Evolutionary conservation across 176 grass and related monocot genomes (phyloP), one percentile per base, ranked within the genome.

Genomic region (Oropetium thomaeum): DNA sequence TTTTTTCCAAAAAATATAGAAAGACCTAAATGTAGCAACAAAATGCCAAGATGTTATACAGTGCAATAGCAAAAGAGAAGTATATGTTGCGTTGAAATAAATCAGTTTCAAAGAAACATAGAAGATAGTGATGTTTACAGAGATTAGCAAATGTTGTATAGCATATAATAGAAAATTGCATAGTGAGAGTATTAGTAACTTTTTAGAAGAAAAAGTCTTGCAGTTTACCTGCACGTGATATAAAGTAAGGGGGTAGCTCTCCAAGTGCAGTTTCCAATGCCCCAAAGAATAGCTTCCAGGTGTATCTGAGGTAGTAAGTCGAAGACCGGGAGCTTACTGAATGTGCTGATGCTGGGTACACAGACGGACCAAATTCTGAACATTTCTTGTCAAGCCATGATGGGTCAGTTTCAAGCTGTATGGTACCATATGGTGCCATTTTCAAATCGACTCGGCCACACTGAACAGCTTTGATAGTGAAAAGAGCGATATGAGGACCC

Each of bases 211-310:
- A 76, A 67, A 32, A 0, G 34, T 0, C 19, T 59, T 64, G 41
- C 28, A 34, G 35, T 32, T 73, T 86, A 99, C 96, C 96, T 76
- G 96, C 96, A 90, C 91, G 88, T 66, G 96, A 94, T 78, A 99
- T 90, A 79, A 99, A 99, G 82, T 99, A 99, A 79, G 96, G 96
- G 63, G 96, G 96, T 54, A 99, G 89, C 82, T 99, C 96, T 31
- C 96, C 96, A 76, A 99, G 87, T 1, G 91, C 96, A 84, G 96
- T 99, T n/a, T 66, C 96, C 96, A 35, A 99, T 80, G 29, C 96
- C 96, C 96, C 96, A 99, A 88, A 99, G 96, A 73, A 99, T 65
- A 63, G 89, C 86, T 80, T 99, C 96, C 41, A 99, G 75, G 79
- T 99, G 96, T 81, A 99, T 89, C 69, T 94, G 96, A 62, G 89